Conservation (phyloP, 768 basidiomycete genomes). For the Mrakia frigida region DNA sequence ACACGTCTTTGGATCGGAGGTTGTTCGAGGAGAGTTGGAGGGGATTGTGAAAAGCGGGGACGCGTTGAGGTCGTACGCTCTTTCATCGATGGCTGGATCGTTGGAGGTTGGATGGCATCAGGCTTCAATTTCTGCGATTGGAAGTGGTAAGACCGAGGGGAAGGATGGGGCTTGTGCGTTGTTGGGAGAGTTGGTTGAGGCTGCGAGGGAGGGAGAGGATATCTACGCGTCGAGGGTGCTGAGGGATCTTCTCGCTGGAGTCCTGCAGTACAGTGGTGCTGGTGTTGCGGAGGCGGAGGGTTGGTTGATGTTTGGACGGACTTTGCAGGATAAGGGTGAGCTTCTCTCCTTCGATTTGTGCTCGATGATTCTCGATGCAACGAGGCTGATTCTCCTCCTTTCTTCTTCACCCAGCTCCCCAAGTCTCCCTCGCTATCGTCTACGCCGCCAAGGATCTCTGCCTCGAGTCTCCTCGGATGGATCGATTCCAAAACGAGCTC, state of each 20-base stretch:
- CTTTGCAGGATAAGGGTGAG: slow-evolving; percentile 60
- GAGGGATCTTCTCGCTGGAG: slow-evolving; percentile 55
- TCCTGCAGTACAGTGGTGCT: slow-evolving; percentile 54
- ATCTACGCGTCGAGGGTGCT: slow-evolving; percentile 59
- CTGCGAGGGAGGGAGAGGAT: slow-evolving; percentile 47
- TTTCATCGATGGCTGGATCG: slow-evolving; percentile 52
- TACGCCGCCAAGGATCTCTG: slow-evolving; percentile 58
- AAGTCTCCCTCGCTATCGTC: slow-evolving; percentile 63
- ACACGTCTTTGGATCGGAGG: slow-evolving; percentile 51
- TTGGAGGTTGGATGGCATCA: slow-evolving; percentile 50
- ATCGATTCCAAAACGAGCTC: slow-evolving; percentile 80
- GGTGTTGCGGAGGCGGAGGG: slow-evolving; percentile 62
- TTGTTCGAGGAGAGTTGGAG: slow-evolving; percentile 48
- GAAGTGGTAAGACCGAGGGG: slow-evolving; percentile 3
- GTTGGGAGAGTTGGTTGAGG: slow-evolving; percentile 42
- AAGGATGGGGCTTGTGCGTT: slow-evolving; percentile 38
- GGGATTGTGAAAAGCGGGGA: slow-evolving; percentile 48
- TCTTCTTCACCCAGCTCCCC: slow-evolving; percentile 54
- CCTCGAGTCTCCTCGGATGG: slow-evolving; percentile 64
- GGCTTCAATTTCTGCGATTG: slow-evolving; percentile 40
- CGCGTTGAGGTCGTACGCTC: slow-evolving; percentile 53
- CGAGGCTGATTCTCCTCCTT: neutral
- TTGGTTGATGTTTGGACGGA: slow-evolving; percentile 70
- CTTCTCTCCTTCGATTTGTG: slow-evolving; percentile 10
- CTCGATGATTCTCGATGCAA: neutral